A percentile compares a stretch with the other conserved stretches of the same genome.
phyloP scores from a whole-genome alignment of 495 filamentous ascomycete genomes.

The Clohesyomyces aquaticus region DNA sequence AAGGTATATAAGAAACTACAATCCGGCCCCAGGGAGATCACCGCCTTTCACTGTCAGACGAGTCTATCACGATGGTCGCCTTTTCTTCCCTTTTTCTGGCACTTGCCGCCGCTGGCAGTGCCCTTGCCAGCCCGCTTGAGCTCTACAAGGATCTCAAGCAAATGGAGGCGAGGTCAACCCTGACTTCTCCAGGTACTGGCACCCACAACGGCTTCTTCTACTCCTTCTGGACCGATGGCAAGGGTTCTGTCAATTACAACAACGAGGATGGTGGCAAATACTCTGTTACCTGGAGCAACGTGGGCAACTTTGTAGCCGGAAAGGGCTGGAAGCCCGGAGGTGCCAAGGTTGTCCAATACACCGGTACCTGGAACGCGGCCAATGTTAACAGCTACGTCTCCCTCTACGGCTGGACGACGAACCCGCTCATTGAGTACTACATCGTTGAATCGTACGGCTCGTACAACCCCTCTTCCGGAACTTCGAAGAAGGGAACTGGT shows the following conservation, averaged over 20 bases:
- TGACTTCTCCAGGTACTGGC: slow-evolving; percentile 26
- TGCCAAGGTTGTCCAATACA: slow-evolving; percentile 48
- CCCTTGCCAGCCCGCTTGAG: slow-evolving; percentile 25
- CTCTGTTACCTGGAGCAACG: slow-evolving; percentile 37
- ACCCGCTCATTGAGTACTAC: slow-evolving; percentile 66
- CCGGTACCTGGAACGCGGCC: slow-evolving; percentile 53
- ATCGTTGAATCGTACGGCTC: slow-evolving; percentile 59
- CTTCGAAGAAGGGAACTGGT: slow-evolving; percentile 58
- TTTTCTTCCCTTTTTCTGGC: slow-evolving; percentile 30
- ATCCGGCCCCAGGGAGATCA: slow-evolving; percentile 7
- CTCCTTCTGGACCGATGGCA: slow-evolving; percentile 42
- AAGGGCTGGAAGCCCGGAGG: slow-evolving; percentile 45
- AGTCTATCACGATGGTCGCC: slow-evolving; percentile 19
- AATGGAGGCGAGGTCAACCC: background rate
- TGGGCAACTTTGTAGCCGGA: slow-evolving; percentile 42
- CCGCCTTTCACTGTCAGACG: slow-evolving; percentile 5
- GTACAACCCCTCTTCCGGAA: slow-evolving; percentile 59
- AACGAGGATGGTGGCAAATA: slow-evolving; percentile 41
- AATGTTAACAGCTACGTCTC: slow-evolving; percentile 58
- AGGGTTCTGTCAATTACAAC: slow-evolving; percentile 38
- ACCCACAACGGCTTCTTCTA: slow-evolving; percentile 43
- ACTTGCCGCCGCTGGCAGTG: slow-evolving; percentile 12
- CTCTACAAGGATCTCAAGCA: slow-evolving; percentile 4
- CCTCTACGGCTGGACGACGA: slow-evolving; percentile 63
- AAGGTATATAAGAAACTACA: slow-evolving; percentile 11